Base-by-base conservation (phyloP, 164 flowering plant genomes). In the Santalum album region DNA sequence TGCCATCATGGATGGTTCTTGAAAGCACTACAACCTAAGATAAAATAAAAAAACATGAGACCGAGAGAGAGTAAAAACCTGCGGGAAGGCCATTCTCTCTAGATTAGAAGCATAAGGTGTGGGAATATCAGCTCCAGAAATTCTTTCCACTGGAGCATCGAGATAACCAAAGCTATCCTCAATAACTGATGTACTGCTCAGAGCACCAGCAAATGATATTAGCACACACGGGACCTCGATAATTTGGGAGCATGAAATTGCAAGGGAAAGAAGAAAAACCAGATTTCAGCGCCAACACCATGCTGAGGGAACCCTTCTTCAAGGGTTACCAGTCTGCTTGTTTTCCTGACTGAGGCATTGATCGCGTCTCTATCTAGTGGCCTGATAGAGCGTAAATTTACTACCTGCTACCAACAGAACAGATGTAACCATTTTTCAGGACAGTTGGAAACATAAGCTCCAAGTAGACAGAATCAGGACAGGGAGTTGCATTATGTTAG, bases 271-370 rank as follows among this genome's bases (percentile, higher is more conserved):
- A 53, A 55, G 21, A 26, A 35, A 22, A 60, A 85, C 99, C 99
- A 87, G 66, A 92, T 92, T 72, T 92, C 99, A 49, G 97, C 95
- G 10, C 97, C 96, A 61, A 92, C 92, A 52, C 97, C 97, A 66
- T 89, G 96, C 67, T 92, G 99, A 53, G 97, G 99, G 57, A 89
- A 82, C 23, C 95, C 99, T 76, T 92, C 99, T 63, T 92, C 99
- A 29, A 89, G 80, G 1, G 99, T 89, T 10, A 92, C 86, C 27
- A 92, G 75, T 58, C 97, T 76, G 69, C 78, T 92, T 19, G 99
- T 92, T 73, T 92, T 92, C 74, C 87, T 76, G 17, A 92, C 92
- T 11, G 99, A 89, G 26, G 87, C 80, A 64, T 83, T 87, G 53
- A 92, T 87, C n/a, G 97, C 69, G 22, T 74, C 34, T 75, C 91